Base-by-base conservation (phyloP, 2,329 filamentous ascomycete species). In the Trichophyton equinum region DNA sequence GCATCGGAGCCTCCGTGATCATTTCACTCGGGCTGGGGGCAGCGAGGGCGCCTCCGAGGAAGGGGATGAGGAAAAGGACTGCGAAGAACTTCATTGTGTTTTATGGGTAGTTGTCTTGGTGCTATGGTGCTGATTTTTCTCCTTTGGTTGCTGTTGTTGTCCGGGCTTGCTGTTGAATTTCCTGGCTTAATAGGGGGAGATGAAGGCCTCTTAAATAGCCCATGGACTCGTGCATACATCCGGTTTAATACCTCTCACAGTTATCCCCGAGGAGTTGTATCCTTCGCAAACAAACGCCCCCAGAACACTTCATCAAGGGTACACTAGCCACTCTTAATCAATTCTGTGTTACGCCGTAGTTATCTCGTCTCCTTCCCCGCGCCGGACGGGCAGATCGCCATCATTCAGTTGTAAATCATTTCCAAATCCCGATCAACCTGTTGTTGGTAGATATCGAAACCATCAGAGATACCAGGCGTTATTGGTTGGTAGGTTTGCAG, bases 181-280 rank as follows among this genome's bases (percentile, higher is more conserved):
- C 13, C 33, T n/a, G 36, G 20, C 13, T 27, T 8, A 13, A 42
- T 27, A 46, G 18, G 27, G 33, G 30, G 56, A 44, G 20, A 57
- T 44, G 36, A 46, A 11, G 36, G n/a, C 56, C 36, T 36, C 27
- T 58, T 58, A 58, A 25, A 58, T 58, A 58, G 36, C 36, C 36
- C n/a, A 25, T 25, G 13, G 56, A 11, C 8, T 25, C 22, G 42
- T 20, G 36, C 56, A 36, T 18, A 6, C 7, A 36, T 38, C 20
- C 25, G 9, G n/a, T 55, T n/a, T 13, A 27, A 55, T n/a, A n/a
- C 13, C 13, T 55, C 25, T 36, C 51, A 55, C 51, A 36, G 15
- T 20, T 18, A 55, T 33, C n/a, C 27, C 51, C 13, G n/a, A 55
- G 7, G 51, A 7, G 51, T 13, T 6, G n/a, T 44, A 15, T 8